These are phyloP conservation scores for Phytopythium mirpurense DNA, from an alignment of 352 stramenopile species.

Conservation along the genomic window DNA sequence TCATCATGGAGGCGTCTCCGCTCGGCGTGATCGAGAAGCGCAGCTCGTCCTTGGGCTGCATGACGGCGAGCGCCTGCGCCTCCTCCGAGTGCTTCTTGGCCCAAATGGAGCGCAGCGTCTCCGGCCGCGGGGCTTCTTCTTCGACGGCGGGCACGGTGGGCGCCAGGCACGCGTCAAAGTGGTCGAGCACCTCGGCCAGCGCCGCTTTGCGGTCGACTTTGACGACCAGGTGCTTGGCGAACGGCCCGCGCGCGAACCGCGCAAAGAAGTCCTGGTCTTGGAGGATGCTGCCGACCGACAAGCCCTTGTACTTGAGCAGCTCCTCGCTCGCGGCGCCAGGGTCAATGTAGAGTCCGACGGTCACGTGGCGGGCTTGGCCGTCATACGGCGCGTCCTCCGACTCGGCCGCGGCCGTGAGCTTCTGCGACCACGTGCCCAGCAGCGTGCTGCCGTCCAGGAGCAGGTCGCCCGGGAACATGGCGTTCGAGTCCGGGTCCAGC, in stretches of 20 bases:
- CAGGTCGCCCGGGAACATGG: slow-evolving; percentile 53
- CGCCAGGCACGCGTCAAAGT: slow-evolving; percentile 42
- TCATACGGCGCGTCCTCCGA: slow-evolving; percentile 29
- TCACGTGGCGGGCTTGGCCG: slow-evolving; percentile 35
- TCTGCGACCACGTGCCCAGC: slow-evolving; percentile 65
- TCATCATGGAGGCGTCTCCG: slow-evolving; percentile 32
- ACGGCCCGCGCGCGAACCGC: slow-evolving; percentile 53
- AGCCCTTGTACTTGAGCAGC: slow-evolving; percentile 77
- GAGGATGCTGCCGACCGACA: slow-evolving; percentile 71
- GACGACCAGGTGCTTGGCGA: slow-evolving; percentile 67
- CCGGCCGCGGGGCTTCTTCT: slow-evolving; percentile 16
- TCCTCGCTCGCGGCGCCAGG: slow-evolving; percentile 48
- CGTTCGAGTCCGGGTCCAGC: slow-evolving; percentile 58
- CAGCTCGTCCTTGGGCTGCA: slow-evolving; percentile 44
- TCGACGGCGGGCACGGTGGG: slow-evolving; percentile 14
- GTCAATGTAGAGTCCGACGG: slow-evolving; percentile 67
- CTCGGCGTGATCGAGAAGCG: slow-evolving; percentile 42
- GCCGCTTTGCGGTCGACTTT: slow-evolving; percentile 49
- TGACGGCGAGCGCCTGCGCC: slow-evolving; percentile 13
- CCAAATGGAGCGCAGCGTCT: slow-evolving; percentile 27
- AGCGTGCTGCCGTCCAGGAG: slow-evolving; percentile 49
- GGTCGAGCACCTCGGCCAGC: slow-evolving; percentile 41
- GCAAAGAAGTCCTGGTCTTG: slow-evolving; percentile 74
- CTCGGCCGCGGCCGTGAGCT: slow-evolving; percentile 36
- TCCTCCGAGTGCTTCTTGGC: slow-evolving; percentile 9